These are phyloP conservation scores for Lactarius akahatsu DNA, from an alignment of 768 basidiomycete species.

Conservation along the genomic window DNA sequence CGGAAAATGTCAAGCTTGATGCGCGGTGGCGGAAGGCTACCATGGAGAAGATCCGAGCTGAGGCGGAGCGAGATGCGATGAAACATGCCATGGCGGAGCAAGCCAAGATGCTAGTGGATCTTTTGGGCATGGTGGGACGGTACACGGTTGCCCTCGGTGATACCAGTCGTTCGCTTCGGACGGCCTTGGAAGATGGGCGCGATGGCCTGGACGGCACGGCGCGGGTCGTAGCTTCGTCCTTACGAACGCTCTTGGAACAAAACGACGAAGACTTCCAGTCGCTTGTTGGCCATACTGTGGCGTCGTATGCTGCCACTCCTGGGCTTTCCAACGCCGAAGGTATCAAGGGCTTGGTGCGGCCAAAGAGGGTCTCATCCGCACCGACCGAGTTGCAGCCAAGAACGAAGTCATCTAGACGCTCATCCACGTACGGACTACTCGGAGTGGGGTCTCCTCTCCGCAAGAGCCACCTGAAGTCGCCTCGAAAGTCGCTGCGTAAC, in stretches of 20 bases:
- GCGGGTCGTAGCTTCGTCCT: slow-evolving; percentile 49
- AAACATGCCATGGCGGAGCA: slow-evolving; percentile 61
- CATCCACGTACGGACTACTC: slow-evolving; percentile 44
- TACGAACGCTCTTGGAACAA: slow-evolving; percentile 57
- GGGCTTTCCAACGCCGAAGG: slow-evolving; percentile 40
- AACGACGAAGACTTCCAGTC: slow-evolving; percentile 70
- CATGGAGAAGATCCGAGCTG: slow-evolving; percentile 66
- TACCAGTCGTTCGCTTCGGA: slow-evolving; percentile 45
- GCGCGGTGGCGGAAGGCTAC: slow-evolving; percentile 63
- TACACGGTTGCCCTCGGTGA: slow-evolving; percentile 74
- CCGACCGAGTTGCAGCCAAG: slow-evolving; percentile 42
- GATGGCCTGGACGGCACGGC: slow-evolving; percentile 42
- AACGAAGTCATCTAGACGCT: slow-evolving; percentile 43
- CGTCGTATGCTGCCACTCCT: slow-evolving; percentile 50
- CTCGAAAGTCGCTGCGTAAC: slow-evolving; percentile 34
- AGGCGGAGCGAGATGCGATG: slow-evolving; percentile 64
- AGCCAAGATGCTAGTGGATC: slow-evolving; percentile 61
- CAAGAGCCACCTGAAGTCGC: slow-evolving; percentile 38
- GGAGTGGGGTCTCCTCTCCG: slow-evolving; percentile 45
- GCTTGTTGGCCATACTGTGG: slow-evolving; percentile 66
- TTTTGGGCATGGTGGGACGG: slow-evolving; percentile 80
- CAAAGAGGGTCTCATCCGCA: slow-evolving; percentile 50
- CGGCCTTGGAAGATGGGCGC: slow-evolving; percentile 40
- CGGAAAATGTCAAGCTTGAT: slow-evolving; percentile 71
- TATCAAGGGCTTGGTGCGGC: slow-evolving; percentile 50